Evolutionary conservation across 176 grass and related monocot species (phyloP), one percentile per base, ranked within the genome.

Genomic region (Phyllostachys edulis): DNA sequence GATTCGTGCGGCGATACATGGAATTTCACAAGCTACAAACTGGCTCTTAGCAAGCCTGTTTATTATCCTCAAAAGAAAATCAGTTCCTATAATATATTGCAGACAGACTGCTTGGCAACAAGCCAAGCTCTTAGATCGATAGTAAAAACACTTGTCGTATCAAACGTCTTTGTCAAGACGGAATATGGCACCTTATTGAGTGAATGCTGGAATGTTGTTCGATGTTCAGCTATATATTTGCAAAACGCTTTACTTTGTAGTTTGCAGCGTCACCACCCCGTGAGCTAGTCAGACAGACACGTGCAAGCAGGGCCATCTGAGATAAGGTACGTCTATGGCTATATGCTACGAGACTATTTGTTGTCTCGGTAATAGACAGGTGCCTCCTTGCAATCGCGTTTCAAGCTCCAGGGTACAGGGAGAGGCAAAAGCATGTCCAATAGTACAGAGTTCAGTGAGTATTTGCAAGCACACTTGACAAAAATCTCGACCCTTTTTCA

Each of bases 401-500:
- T 7, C 29, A 14, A 82, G 10, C 20, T n/a, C 20, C 36, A 12
- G 42, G 51, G n/a, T 49, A 9, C 21, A 39, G 7, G 36, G 1
- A 77, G 45, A 51, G 24, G 49, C 49, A 80, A 70, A 38, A 23
- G 11, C 38, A 52, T 26, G 41, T 54, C 7, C 51, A 37, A 26
- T 59, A 56, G 24, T 36, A 27, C 42, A 69, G 1, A 24, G 21
- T 69, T 24, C 23, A 46, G 50, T 14, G 21, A 49, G 50, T 60
- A 36, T 39, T 57, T 47, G 60, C 9, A 63, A 62, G 3, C 49
- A 15, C 6, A 26, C 10, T 7, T 5, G 9, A 50, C 32, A 61
- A 50, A 67, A 57, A 67, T 75, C 68, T 68, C 40, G 52, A 61
- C 42, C 40, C 36, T 41, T 77, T 64, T 50, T 73, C 67, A 51